Base-by-base conservation (phyloP, 768 basidiomycete genomes). In the Leccinum ochraceum region DNA sequence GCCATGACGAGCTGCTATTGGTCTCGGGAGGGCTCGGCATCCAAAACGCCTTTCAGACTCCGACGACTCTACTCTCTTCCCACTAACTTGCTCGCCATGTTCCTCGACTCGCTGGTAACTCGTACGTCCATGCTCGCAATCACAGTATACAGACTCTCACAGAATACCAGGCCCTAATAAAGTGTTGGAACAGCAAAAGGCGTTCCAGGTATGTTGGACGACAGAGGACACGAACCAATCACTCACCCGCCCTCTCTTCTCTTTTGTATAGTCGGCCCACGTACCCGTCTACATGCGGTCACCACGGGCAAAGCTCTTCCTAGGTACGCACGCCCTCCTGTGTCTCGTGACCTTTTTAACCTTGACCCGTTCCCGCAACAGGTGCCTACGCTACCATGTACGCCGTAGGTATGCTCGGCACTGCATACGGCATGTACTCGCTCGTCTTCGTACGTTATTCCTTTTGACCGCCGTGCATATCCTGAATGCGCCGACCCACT, bases 91-190 rank as follows among this genome's bases (percentile, higher is more conserved):
- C 24, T 54, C 49, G 56, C 62, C 69, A 78, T 66, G 65, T 87
- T 88, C 80, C 77, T 88, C 71, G 79, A 80, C 73, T 79, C 82
- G 50, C 79, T 91, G 66, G 84, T 87, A 72, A 81, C 87, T 78
- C 83, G 89, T 90, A 72, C 63, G 85, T 76, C 3, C 26, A 20
- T 42, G 8, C 39, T 37, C 10, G 9, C 5, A 16, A 32, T 7
- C 34, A 9, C 11, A 16, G 20, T 6, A 0, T 4, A 24, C 22
- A 4, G 0, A 7, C 0, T 52, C 22, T 32, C 7, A 52, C 17
- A 24, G 3, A 20, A 0, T 17, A 13, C 3, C 6, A 85, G 85
- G 81, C 72, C 87, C 86, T 66, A 89, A 92, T 79, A 71, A 72
- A 57, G 80, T 90, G 62, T 73, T 84, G 46, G 83, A 87, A 76